Evolutionary conservation across 306 rosid genomes (phyloP), one percentile per base, ranked within the genome.

Genomic region (Inga laurina): DNA sequence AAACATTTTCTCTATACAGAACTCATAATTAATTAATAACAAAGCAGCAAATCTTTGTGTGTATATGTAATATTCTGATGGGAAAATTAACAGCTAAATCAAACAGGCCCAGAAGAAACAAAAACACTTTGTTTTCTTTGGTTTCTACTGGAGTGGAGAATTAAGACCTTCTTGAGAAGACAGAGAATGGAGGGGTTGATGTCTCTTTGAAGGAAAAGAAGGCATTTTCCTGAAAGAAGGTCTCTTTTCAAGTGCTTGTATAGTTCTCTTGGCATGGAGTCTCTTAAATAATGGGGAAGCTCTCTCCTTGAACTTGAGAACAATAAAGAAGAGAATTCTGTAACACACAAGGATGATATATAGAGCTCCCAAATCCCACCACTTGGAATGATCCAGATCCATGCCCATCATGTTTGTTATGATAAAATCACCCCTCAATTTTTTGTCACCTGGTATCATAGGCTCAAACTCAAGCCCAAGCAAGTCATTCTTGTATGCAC

Each of bases 401-500:
- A 91, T 83, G 49, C 90, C 91, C 77, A 84, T 71, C 81, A 86
- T 77, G 68, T 87, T 81, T 59, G 87, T 84, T 57, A 91, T 84
- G 4, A 89, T 39, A 18, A 73, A 84, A 49, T 85, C 83, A 35
- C 95, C 95, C 4, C 56, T 86, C 75, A 86, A 27, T 83, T 86
- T 91, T 14, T 77, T 80, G 30, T 83, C 89, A 24, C 91, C 93
- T 0, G 91, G 86, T 39, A 86, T 22, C 43, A 89, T 13, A 22
- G 90, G 88, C 12, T 89, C 93, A 75, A 91, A 91, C 83, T 91
- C 93, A 4, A 91, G 89, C 8, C 94, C 94, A 61, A 91, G 89
- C 85, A 89, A 83, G 83, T 91, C 93, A 87, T 91, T 91, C 85
- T 91, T 91, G 88, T 89, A 89, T 14, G 87, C 79, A 56, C 91